Base-by-base conservation (phyloP, 768 basidiomycete genomes). In the Termitomyces sp. region DNA sequence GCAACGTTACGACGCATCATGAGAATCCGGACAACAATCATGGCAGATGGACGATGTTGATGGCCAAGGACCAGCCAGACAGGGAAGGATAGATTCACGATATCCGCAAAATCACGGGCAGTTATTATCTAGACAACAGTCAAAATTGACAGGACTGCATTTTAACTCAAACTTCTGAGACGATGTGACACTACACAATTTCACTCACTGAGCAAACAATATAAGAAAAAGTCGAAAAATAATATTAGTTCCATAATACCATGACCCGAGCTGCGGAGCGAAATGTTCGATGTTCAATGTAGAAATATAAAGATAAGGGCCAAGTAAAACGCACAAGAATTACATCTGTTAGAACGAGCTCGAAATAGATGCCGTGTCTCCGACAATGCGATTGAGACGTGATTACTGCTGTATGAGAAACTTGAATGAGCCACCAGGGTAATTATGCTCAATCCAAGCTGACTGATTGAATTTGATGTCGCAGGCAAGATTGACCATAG, bases 281-380 rank as follows among this genome's bases (percentile, higher is more conserved):
- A 33, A 39, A 22, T 46, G 6, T 9, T 46, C 16, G 45, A 32
- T 12, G 12, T 13, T 16, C 33, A 44, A n/a, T 7, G 15, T 32
- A 7, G 20, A 32, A 13, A 35, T 1, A 49, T 22, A 24, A 44
- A 28, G 28, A 28, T 28, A 28, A 28, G 4, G 24, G 20, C 5
- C 6, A 28, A 28, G 28, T 2, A 28, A 77, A 49, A 59, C 75
- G 50, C 55, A 81, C 80, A 63, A 81, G 68, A 48, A 79, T 57
- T 1, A 65, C 79, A 46, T 78, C 76, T 9, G 72, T 72, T 64
- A 79, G 13, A 78, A 67, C 13, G 77, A 75, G 44, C 75, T 58
- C 16, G 71, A n/a, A 22, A 69, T 62, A 15, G 72, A 63, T 9
- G 72, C 70, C 7, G 66, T 63, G 22, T 71, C 67, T 18, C 65